phyloP scores from a whole-genome alignment of 352 stramenopile species.

The Globisporangium iwayamae region DNA sequence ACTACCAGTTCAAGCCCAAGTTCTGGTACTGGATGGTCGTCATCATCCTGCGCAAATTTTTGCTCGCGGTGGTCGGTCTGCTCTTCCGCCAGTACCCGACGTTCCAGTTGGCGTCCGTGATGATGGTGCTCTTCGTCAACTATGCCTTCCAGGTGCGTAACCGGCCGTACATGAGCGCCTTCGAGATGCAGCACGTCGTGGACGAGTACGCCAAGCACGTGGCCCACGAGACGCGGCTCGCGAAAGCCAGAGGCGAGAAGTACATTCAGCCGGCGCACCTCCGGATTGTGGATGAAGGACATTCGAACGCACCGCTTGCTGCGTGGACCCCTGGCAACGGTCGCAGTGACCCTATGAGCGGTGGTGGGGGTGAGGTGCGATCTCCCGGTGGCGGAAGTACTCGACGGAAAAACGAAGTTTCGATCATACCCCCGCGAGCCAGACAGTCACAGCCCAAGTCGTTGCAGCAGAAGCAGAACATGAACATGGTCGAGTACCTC shows the following conservation, averaged over 20 bases:
- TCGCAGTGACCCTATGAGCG: no score
- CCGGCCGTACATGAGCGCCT: slow-evolving; percentile 73
- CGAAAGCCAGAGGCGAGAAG: slow-evolving; percentile 48
- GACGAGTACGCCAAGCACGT: slow-evolving; percentile 52
- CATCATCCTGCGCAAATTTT: slow-evolving; percentile 76
- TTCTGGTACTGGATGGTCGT: slow-evolving; percentile 81
- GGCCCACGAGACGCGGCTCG: slow-evolving; percentile 42
- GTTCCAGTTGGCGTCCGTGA: slow-evolving; percentile 72
- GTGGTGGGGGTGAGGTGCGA: neutral
- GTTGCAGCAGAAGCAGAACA: slow-evolving; percentile 19
- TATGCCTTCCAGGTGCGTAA: slow-evolving; percentile 72
- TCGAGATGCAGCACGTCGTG: slow-evolving; percentile 53
- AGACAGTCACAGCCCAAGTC: slow-evolving; percentile 21
- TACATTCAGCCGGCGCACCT: slow-evolving; percentile 54
- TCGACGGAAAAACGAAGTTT: slow-evolving; percentile 4
- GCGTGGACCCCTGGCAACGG: slow-evolving; percentile 25
- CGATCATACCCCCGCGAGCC: neutral
- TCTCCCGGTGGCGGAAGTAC: neutral
- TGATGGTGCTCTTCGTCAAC: slow-evolving; percentile 74
- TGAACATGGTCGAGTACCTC: slow-evolving; percentile 53
- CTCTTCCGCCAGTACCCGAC: slow-evolving; percentile 72
- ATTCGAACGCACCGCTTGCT: slow-evolving; percentile 8
- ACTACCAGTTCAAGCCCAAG: slow-evolving; percentile 86
- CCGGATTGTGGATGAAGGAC: slow-evolving; percentile 22
- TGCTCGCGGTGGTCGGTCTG: slow-evolving; percentile 59